These are phyloP conservation scores for Paramecium octaurelia DNA, from an alignment of 73 alveolate genomes.

Conservation along the genomic window DNA sequence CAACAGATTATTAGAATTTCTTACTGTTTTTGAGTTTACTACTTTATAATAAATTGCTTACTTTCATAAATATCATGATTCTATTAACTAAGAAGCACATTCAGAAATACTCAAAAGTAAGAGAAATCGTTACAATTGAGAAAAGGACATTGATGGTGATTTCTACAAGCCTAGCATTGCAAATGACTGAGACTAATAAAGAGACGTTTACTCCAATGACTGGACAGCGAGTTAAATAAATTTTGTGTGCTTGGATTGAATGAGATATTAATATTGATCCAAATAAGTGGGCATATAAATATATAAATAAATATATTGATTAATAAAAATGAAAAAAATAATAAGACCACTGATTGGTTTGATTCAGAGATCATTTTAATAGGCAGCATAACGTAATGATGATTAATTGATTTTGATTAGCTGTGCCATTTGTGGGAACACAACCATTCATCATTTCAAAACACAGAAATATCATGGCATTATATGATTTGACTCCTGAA, in stretches of 20 bases:
- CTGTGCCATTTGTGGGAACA: background rate
- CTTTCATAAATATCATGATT: background rate
- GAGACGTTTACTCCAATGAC: background rate
- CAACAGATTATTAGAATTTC: background rate
- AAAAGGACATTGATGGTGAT: background rate
- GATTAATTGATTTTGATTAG: background rate
- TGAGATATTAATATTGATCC: background rate
- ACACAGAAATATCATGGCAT: constrained; percentile 66
- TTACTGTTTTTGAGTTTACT: background rate
- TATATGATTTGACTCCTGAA: constrained; percentile 65
- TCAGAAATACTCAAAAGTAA: background rate
- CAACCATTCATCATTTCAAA: background rate
- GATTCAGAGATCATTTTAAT: background rate
- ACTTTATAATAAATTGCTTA: background rate
- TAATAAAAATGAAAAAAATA: background rate
- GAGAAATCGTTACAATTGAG: background rate
- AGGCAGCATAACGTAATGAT: background rate
- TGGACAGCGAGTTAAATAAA: background rate
- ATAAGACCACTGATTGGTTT: background rate
- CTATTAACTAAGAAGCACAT: background rate
- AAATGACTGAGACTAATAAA: background rate
- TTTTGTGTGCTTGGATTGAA: background rate
- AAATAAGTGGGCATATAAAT: background rate
- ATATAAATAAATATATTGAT: background rate
- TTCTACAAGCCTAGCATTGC: constrained; percentile 19